Conservation (phyloP, 768 basidiomycete species). For the Jaapia argillacea region DNA sequence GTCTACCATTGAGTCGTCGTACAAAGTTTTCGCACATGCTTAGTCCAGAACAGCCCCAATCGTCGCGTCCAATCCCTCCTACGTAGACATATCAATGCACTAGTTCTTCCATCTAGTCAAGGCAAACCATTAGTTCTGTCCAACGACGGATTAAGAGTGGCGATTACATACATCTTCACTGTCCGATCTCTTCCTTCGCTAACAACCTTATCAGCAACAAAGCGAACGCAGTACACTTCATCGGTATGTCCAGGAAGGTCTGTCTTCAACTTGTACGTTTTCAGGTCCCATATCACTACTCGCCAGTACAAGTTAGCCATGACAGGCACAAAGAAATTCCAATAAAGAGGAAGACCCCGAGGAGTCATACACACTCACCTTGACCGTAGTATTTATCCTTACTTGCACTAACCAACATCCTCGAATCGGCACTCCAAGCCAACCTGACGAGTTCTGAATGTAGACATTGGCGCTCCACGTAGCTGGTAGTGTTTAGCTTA, state of each 20-base stretch:
- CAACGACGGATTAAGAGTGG: neutral
- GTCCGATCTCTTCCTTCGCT: conserved; percentile 90
- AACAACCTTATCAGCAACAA: conserved; percentile 97
- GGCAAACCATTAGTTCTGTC: neutral
- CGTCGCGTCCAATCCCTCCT: too few relatives aligned
- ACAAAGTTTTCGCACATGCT: too few relatives aligned
- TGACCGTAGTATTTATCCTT: conserved; percentile 95
- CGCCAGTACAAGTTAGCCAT: too few relatives aligned
- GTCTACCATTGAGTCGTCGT: too few relatives aligned
- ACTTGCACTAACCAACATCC: conserved; percentile 88
- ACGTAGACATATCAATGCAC: too few relatives aligned
- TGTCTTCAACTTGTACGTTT: conserved; percentile 88
- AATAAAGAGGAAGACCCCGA: too few relatives aligned
- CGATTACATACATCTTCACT: conserved; percentile 78
- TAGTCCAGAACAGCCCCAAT: too few relatives aligned
- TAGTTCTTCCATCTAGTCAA: conserved; percentile 17
- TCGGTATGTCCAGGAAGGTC: conserved; percentile 96
- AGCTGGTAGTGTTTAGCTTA: too few relatives aligned
- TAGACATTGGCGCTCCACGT: too few relatives aligned
- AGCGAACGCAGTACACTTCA: conserved; percentile 98
- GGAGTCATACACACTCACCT: conserved; percentile 51
- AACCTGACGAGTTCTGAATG: too few relatives aligned
- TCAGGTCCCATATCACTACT: conserved; percentile 87
- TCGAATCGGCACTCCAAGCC: conserved; percentile 90
- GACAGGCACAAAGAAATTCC: too few relatives aligned